These are phyloP conservation scores for Dichotomopilus funicola DNA, from an alignment of 2,329 filamentous ascomycete genomes.

Conservation along the genomic window DNA sequence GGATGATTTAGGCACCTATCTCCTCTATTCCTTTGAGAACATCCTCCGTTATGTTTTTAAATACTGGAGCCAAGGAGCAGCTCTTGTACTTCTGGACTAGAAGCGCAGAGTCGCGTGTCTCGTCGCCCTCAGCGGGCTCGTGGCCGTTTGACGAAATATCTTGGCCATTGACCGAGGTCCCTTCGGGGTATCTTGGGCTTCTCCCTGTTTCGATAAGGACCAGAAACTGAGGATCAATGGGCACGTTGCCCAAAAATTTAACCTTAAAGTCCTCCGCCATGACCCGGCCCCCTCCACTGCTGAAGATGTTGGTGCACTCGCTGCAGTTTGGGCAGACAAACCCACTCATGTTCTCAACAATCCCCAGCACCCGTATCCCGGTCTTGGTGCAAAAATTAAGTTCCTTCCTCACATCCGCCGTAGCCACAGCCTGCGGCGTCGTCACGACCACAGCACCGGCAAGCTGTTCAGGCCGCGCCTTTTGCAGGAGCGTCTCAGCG, in stretches of 20 bases:
- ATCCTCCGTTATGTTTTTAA: constrained; percentile 55
- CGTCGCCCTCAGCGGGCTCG: constrained; percentile 24
- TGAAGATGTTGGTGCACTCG: constrained; percentile 91
- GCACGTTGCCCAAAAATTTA: constrained; percentile 76
- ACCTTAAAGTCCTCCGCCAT: constrained; percentile 87
- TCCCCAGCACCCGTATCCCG: constrained; percentile 70
- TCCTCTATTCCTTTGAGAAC: constrained; percentile 32
- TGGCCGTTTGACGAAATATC: constrained; percentile 39
- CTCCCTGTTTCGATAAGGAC: constrained; percentile 71
- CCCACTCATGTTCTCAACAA: constrained; percentile 95
- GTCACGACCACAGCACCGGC: constrained; percentile 90
- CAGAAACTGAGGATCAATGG: constrained; percentile 90
- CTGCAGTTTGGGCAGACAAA: constrained; percentile 75
- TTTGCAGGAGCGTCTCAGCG: constrained; percentile 71
- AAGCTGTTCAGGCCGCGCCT: constrained; percentile 59
- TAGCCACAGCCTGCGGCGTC: constrained; percentile 89
- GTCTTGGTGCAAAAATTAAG: constrained; percentile 90
- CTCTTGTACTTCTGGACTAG: constrained; percentile 66
- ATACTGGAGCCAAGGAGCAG: constrained; percentile 65
- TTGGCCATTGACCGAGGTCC: constrained; percentile 55
- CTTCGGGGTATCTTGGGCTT: constrained; percentile 60
- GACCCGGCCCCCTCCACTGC: constrained; percentile 77
- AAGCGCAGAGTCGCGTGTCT: constrained; percentile 34
- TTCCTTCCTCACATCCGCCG: constrained; percentile 89
- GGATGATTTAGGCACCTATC: too few relatives aligned